phyloP scores from a whole-genome alignment of 2,329 filamentous ascomycete species.

The Colletotrichum zoysiae region DNA sequence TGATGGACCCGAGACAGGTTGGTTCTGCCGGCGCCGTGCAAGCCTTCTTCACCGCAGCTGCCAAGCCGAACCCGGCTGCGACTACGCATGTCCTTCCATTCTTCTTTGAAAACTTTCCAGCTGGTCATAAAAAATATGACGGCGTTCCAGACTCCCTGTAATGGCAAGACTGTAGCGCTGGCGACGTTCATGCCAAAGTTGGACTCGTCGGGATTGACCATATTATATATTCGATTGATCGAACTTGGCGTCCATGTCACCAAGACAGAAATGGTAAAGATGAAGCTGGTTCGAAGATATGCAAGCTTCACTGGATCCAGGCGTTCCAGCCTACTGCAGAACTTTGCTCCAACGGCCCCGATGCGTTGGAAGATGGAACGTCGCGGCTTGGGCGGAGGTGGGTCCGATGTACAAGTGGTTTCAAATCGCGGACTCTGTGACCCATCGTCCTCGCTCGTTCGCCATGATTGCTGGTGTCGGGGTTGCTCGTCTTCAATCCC shows the following conservation, averaged over 20 bases:
- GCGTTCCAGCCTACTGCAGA: conserved; percentile 51
- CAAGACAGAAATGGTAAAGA: conserved; percentile 71
- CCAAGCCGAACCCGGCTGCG: conserved; percentile 22
- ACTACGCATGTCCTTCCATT: conserved; percentile 41
- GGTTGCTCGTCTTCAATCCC: conserved; percentile 25
- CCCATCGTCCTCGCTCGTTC: conserved; percentile 33
- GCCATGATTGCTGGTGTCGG: conserved; percentile 31
- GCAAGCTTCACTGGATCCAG: conserved; percentile 71
- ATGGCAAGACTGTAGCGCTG: conserved; percentile 78
- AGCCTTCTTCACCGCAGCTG: conserved; percentile 21
- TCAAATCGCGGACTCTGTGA: conserved; percentile 43
- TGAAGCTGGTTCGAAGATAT: conserved; percentile 71
- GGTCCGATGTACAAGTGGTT: conserved; percentile 46
- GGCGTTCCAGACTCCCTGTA: conserved; percentile 86
- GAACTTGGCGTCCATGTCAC: conserved; percentile 76
- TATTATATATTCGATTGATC: conserved; percentile 79
- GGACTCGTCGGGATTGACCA: conserved; percentile 65
- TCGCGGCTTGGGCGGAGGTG: conserved; percentile 28
- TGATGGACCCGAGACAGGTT: conserved; percentile 17
- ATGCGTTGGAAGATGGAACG: conserved; percentile 40
- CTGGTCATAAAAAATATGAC: conserved; percentile 81
- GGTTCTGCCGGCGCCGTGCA: conserved; percentile 19
- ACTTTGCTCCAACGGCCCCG: conserved; percentile 7
- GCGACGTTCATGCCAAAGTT: conserved; percentile 77
- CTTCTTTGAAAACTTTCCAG: conserved; percentile 57